Evolutionary conservation across 208 protist genomes (phyloP).

Genomic region (Acanthamoeba triangularis): DNA sequence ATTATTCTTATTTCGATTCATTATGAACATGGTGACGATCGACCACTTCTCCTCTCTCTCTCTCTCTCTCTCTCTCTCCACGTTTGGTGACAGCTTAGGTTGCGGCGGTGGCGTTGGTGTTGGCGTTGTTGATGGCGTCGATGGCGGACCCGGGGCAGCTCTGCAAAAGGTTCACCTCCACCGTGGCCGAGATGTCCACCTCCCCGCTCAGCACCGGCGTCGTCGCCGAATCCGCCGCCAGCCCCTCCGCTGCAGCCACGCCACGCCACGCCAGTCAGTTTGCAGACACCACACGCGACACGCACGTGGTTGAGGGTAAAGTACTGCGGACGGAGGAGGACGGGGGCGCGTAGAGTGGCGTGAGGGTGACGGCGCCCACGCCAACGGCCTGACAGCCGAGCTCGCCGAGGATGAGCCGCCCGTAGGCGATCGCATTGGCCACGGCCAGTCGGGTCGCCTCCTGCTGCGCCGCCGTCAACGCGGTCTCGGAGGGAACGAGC

Average conservation of each 20-base stretch:
- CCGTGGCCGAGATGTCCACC: slow-evolving; percentile 23
- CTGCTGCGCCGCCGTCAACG: slow-evolving; percentile 4
- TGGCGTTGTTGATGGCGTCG: slow-evolving; percentile 51
- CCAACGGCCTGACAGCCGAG: slow-evolving; percentile 22
- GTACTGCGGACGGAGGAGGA: background rate
- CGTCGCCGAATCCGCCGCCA: background rate
- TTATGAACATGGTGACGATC: background rate
- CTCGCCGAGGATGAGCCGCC: background rate
- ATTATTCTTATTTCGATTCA: background rate
- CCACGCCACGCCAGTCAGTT: background rate
- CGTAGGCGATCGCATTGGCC: slow-evolving; percentile 28
- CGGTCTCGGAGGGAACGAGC: background rate
- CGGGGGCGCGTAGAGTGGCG: background rate
- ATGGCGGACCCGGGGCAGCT: slow-evolving; percentile 33
- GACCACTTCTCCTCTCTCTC: background rate
- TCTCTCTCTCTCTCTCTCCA: background rate
- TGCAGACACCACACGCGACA: background rate
- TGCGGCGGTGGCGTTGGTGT: background rate
- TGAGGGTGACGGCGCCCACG: slow-evolving; percentile 15
- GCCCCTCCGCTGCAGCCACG: background rate
- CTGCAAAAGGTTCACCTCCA: slow-evolving; percentile 23
- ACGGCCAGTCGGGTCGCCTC: background rate
- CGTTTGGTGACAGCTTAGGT: background rate
- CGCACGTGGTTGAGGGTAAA: background rate
- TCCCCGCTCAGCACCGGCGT: slow-evolving; percentile 26